Evolutionary conservation across 352 stramenopile genomes (phyloP).

Genomic region (Aphanomyces invadans): DNA sequence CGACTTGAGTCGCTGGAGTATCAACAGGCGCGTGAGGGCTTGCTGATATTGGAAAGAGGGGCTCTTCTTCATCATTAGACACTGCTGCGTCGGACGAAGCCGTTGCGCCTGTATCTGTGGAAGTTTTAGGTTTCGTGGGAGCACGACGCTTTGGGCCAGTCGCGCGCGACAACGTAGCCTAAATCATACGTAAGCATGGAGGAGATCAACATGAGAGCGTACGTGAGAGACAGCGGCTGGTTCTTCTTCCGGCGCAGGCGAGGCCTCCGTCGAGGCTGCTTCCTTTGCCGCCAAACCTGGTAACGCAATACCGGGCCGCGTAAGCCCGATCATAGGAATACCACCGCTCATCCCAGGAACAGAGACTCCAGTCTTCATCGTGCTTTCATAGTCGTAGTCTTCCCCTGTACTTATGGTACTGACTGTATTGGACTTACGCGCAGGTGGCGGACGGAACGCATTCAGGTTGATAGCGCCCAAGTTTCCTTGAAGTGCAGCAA

Average conservation of each 20-base stretch:
- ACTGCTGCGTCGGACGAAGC: not conserved
- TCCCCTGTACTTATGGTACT: slow-evolving; percentile 67
- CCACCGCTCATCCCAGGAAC: slow-evolving; percentile 77
- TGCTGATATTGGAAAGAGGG: not conserved
- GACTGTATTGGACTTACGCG: slow-evolving; percentile 6
- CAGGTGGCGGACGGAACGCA: slow-evolving; percentile 44
- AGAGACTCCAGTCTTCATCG: slow-evolving; percentile 54
- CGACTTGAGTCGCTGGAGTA: not conserved
- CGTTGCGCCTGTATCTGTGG: too few species aligned
- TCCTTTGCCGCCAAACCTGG: slow-evolving; percentile 48
- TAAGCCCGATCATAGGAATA: slow-evolving; percentile 75
- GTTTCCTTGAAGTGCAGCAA: slow-evolving; percentile 70
- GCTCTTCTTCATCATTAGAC: not conserved
- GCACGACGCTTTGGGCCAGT: slow-evolving; percentile 68
- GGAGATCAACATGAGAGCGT: slow-evolving; percentile 21
- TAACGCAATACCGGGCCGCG: slow-evolving; percentile 55
- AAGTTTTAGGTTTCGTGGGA: slow-evolving; percentile 30
- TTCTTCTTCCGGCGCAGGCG: slow-evolving; percentile 11
- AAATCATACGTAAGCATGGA: slow-evolving; percentile 17
- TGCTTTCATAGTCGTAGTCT: slow-evolving; percentile 58
- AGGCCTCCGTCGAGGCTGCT: slow-evolving; percentile 25
- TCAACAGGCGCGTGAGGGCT: not conserved
- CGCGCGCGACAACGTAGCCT: slow-evolving; percentile 72
- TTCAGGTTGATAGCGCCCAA: slow-evolving; percentile 76
- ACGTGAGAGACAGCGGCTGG: slow-evolving; percentile 59